phyloP scores from a whole-genome alignment of 1,284 basidiomycete species.

The Waitea zeae region DNA sequence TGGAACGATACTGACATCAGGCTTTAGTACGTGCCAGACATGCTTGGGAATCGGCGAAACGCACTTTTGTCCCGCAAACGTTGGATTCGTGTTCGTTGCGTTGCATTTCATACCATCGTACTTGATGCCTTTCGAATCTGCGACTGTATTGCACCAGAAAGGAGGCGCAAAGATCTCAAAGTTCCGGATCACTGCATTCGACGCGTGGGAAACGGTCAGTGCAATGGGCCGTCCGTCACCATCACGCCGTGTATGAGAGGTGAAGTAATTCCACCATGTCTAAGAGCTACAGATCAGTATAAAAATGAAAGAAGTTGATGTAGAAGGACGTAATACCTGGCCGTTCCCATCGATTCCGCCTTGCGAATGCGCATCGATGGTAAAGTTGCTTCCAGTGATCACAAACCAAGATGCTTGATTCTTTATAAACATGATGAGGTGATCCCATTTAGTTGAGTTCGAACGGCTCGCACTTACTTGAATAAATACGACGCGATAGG shows the following conservation, averaged over 20 bases:
- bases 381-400: conserved; percentile 38
- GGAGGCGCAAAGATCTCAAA: conserved; percentile 41
- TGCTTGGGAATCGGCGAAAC: neutral
- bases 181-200: conserved; percentile 25
- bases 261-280: conserved; percentile 31
- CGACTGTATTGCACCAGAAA: conserved; percentile 48
- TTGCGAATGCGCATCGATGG: conserved; percentile 36
- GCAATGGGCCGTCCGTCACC: conserved; percentile 48
- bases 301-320: neutral
- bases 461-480: conserved; percentile 19
- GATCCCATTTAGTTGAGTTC: neutral
- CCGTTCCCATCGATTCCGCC: conserved; percentile 55
- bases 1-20: conserved; percentile 30
- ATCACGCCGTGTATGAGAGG: conserved; percentile 24
- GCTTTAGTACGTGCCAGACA: neutral
- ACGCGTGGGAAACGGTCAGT: conserved; percentile 33
- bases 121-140: conserved; percentile 31
- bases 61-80: conserved; percentile 30
- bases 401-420: conserved; percentile 54
- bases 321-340: conserved; percentile 16
- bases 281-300: conserved; percentile 8
- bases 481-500: conserved; percentile 44
- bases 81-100: conserved; percentile 38
- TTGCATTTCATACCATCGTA: conserved; percentile 48
- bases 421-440: conserved; percentile 11